Percentiles rank a stretch among this genome's conserved stretches.
These are phyloP conservation scores for Mortierella hygrophila DNA, from an alignment of 192 early-diverging fungal species.

Conservation along the genomic window DNA sequence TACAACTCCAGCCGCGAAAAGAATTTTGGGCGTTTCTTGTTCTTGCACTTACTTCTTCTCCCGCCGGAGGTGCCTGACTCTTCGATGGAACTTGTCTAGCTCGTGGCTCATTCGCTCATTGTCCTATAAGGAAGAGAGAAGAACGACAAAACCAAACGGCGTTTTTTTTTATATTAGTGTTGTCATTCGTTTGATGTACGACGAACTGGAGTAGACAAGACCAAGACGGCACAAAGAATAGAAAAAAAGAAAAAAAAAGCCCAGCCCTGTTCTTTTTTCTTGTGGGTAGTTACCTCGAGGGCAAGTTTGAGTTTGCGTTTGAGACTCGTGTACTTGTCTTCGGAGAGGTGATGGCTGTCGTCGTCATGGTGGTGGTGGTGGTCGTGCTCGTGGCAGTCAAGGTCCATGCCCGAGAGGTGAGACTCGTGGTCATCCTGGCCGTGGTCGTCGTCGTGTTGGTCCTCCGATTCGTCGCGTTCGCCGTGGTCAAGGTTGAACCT, in stretches of 20 bases:
- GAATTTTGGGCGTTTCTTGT: neutral
- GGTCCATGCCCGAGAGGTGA: neutral
- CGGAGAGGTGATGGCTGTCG: constrained; percentile 7
- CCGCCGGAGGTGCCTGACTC: constrained; percentile 35
- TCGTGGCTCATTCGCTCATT: constrained; percentile 35
- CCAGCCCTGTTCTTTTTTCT: neutral
- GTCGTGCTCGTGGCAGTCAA: neutral
- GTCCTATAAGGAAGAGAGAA: constrained; percentile 13
- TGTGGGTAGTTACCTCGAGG: constrained; percentile 51
- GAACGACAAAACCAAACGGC: neutral
- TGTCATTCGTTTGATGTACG: neutral
- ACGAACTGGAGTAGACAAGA: neutral
- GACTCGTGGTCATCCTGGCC: constrained; percentile 4
- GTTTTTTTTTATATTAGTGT: neutral
- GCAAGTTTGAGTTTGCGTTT: constrained; percentile 61
- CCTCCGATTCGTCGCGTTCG: neutral
- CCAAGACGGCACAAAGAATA: neutral
- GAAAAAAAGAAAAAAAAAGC: neutral
- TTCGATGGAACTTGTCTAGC: constrained; percentile 32
- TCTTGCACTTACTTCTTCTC: constrained; percentile 45
- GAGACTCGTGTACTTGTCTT: constrained; percentile 59
- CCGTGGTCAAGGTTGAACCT: neutral
- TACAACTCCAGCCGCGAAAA: neutral
- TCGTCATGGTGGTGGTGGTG: neutral
- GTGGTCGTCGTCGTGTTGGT: neutral